phyloP scores from a whole-genome alignment of 2,329 filamentous ascomycete genomes.

The Periglandula ipomoeae region DNA sequence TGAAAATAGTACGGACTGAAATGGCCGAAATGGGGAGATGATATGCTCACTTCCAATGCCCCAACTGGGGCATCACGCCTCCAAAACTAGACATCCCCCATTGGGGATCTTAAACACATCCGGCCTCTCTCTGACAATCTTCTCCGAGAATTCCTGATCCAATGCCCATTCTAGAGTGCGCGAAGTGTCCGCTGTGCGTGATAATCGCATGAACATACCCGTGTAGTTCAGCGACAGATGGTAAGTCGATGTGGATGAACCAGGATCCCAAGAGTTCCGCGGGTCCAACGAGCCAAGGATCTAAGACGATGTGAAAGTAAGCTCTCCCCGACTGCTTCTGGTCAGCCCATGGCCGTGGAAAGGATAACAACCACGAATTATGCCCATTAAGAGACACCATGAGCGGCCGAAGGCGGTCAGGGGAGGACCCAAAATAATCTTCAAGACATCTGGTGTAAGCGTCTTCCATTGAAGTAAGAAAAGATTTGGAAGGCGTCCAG shows the following conservation, averaged over 20 bases:
- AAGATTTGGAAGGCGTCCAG: not conserved
- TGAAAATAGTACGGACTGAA: too few relatives aligned
- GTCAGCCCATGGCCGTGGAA: slow-evolving; percentile 19
- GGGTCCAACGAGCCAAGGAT: slow-evolving; percentile 24
- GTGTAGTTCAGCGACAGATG: slow-evolving; percentile 6
- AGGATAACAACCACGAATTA: slow-evolving; percentile 25
- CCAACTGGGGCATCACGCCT: slow-evolving; percentile 2
- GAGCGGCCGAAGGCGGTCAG: slow-evolving; percentile 15
- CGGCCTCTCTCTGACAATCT: slow-evolving; percentile 3
- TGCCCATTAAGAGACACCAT: slow-evolving; percentile 25
- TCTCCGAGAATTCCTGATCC: slow-evolving; percentile 6
- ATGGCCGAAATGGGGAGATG: not conserved
- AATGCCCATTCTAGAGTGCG: slow-evolving; percentile 9
- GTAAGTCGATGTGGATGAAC: slow-evolving; percentile 15
- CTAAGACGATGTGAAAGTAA: slow-evolving; percentile 23
- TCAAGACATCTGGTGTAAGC: slow-evolving; percentile 10
- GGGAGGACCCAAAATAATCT: slow-evolving; percentile 8
- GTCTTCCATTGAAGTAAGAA: slow-evolving; percentile 9
- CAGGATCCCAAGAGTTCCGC: slow-evolving; percentile 12
- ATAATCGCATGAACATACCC: slow-evolving; percentile 9
- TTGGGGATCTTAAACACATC: slow-evolving; percentile 3
- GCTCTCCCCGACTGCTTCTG: slow-evolving; percentile 11
- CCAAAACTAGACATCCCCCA: slow-evolving; percentile 8
- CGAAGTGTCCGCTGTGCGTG: slow-evolving; percentile 6
- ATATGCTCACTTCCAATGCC: not conserved